Percentiles rank a stretch among this genome's conserved stretches.
phyloP scores from a whole-genome alignment of 2,329 filamentous ascomycete genomes.

The Trichoderma pleuroti region DNA sequence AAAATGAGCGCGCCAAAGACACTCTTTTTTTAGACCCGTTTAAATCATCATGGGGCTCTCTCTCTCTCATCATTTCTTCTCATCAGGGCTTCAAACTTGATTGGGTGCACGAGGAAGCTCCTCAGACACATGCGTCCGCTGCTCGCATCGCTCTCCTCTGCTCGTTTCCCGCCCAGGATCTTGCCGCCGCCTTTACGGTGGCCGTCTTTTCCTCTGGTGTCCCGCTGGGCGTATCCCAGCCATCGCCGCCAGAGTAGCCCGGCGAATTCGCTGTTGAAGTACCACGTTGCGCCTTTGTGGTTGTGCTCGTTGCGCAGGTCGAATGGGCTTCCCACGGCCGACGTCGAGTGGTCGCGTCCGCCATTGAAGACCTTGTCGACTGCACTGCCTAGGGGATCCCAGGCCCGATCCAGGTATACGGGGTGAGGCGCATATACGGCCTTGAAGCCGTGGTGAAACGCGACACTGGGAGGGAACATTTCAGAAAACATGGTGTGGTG shows the following conservation, averaged over 20 bases:
- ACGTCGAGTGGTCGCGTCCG: conserved; percentile 62
- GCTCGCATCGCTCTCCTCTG: conserved; percentile 43
- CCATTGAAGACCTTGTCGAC: conserved; percentile 77
- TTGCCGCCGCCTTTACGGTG: conserved; percentile 45
- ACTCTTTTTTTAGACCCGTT: background rate
- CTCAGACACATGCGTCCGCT: conserved; percentile 73
- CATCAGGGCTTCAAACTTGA: conserved; percentile 62
- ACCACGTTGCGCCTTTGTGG: conserved; percentile 79
- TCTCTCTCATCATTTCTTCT: conserved; percentile 26
- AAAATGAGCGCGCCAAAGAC: background rate
- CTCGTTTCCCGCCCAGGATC: conserved; percentile 49
- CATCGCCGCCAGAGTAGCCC: conserved; percentile 76
- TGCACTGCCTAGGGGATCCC: conserved; percentile 60
- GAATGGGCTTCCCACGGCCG: conserved; percentile 64
- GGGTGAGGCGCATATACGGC: conserved; percentile 79
- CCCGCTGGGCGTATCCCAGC: conserved; percentile 59
- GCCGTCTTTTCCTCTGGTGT: conserved; percentile 47
- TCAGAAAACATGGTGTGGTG: conserved; percentile 73
- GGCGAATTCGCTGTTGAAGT: conserved; percentile 76
- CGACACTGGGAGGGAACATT: conserved; percentile 71
- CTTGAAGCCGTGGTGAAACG: conserved; percentile 73
- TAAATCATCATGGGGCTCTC: background rate
- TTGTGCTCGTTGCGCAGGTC: conserved; percentile 72
- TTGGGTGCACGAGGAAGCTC: conserved; percentile 76
- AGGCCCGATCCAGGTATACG: conserved; percentile 72